Conservation (phyloP, 495 filamentous ascomycete species). For the Trypethelium eluteriae region DNA sequence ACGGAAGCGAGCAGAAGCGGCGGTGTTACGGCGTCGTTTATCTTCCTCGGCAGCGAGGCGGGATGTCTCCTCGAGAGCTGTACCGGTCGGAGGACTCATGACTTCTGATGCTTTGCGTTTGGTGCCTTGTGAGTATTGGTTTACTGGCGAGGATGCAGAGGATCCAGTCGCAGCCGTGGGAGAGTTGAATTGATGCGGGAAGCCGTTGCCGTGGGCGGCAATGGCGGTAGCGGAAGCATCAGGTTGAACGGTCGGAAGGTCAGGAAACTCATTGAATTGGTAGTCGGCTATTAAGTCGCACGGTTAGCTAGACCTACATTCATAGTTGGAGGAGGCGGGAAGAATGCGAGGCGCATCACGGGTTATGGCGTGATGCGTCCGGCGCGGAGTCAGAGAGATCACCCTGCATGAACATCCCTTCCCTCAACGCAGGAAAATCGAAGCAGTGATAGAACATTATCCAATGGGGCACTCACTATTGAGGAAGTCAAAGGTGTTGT, state of each 20-base stretch:
- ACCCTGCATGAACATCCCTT: conserved; percentile 1
- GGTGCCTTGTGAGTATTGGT: conserved; percentile 12
- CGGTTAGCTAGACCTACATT: conserved; percentile 23
- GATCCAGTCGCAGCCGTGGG: conserved; percentile 14
- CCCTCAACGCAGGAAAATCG: neutral
- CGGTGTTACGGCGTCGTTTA: conserved; percentile 92
- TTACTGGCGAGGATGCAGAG: conserved; percentile 14
- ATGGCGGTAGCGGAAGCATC: neutral
- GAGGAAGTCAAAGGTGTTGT: conserved; percentile 10
- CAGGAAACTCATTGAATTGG: conserved; percentile 28
- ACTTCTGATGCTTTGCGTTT: conserved; percentile 20
- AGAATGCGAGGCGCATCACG: conserved; percentile 17
- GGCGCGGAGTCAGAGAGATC: neutral
- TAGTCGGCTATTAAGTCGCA: conserved; percentile 29
- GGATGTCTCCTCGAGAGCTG: conserved; percentile 59
- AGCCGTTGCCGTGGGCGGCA: conserved; percentile 12
- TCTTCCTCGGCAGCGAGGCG: conserved; percentile 87
- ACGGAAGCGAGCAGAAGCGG: conserved; percentile 88
- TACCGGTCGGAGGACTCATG: conserved; percentile 12
- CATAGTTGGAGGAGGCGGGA: neutral
- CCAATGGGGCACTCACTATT: conserved; percentile 7
- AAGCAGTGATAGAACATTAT: neutral
- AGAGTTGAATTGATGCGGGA: neutral
- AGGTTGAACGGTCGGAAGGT: conserved; percentile 14
- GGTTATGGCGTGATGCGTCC: conserved; percentile 29